Evolutionary conservation across 2,329 filamentous ascomycete species (phyloP).

Genomic region (Fusarium tupiense): DNA sequence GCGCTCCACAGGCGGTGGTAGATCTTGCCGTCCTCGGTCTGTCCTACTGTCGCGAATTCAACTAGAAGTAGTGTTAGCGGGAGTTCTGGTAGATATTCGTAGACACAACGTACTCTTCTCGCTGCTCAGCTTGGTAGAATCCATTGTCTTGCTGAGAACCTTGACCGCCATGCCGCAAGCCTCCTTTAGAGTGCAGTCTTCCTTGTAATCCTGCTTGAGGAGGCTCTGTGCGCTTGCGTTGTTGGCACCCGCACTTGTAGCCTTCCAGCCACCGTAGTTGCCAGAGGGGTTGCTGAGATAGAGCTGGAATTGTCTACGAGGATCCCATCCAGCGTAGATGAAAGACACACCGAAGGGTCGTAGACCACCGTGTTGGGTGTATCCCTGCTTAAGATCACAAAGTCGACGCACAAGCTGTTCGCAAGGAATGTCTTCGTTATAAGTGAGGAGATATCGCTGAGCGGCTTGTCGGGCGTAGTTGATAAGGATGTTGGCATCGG

Average conservation of each 20-base stretch:
- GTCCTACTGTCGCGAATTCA: conserved; percentile 97
- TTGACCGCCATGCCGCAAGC: conserved; percentile 98
- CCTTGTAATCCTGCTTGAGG: conserved; percentile 99
- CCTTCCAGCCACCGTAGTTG: conserved; percentile 99
- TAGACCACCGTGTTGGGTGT: conserved; percentile 98
- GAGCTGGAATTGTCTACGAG: conserved; percentile 95
- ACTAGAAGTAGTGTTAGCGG: conserved; percentile 63
- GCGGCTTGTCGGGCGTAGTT: conserved; percentile 98
- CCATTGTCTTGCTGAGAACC: conserved; percentile 99
- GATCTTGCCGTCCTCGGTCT: conserved; percentile 94
- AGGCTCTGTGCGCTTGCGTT: conserved; percentile 97
- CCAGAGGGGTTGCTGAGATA: conserved; percentile 99
- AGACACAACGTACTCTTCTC: conserved; percentile 83
- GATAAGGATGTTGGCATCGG: conserved; percentile 99
- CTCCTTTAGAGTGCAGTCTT: conserved; percentile 95
- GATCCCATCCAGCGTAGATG: conserved; percentile 99
- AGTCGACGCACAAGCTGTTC: conserved; percentile 96
- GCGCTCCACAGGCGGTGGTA: conserved; percentile 98
- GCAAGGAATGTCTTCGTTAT: conserved; percentile 99
- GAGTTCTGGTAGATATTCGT: neutral
- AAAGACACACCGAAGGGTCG: conserved; percentile 98
- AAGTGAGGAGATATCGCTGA: conserved; percentile 96
- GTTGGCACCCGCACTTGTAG: conserved; percentile 96
- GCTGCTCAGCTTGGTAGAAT: conserved; percentile 97
- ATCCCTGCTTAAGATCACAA: conserved; percentile 98